Percentiles rank a stretch among this genome's conserved stretches.
Evolutionary conservation across 768 basidiomycete species (phyloP).

Genomic region (Terana coerulea): DNA sequence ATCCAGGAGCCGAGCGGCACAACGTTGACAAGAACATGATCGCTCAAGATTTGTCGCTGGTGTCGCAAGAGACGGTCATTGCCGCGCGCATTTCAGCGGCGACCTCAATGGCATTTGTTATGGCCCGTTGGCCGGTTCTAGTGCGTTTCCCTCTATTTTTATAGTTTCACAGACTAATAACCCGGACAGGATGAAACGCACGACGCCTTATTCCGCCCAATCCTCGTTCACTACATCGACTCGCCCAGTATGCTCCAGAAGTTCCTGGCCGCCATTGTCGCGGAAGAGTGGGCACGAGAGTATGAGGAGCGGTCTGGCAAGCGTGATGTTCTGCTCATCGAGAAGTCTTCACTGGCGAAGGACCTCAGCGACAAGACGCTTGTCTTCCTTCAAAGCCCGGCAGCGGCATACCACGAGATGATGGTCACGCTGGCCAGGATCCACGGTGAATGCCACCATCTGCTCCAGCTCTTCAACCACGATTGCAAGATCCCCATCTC

Average conservation of each 20-base stretch:
- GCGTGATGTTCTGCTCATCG: slow-evolving; percentile 41
- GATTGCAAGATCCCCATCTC: slow-evolving; percentile 84
- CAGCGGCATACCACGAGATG: slow-evolving; percentile 90
- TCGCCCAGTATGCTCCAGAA: slow-evolving; percentile 92
- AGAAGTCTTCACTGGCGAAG: slow-evolving; percentile 55
- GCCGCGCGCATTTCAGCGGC: slow-evolving; percentile 79
- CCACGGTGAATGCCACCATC: slow-evolving; percentile 69
- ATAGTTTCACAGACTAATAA: slow-evolving; percentile 6
- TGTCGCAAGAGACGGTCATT: slow-evolving; percentile 71
- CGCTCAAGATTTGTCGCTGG: slow-evolving; percentile 80
- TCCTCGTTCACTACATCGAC: slow-evolving; percentile 74
- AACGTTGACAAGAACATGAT: slow-evolving; percentile 98
- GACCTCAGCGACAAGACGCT: slow-evolving; percentile 69
- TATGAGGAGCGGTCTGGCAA: slow-evolving; percentile 35
- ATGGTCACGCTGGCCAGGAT: slow-evolving; percentile 75
- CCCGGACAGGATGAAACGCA: slow-evolving; percentile 33
- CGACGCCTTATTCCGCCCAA: slow-evolving; percentile 69
- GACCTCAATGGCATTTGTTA: slow-evolving; percentile 68
- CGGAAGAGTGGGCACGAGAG: slow-evolving; percentile 87
- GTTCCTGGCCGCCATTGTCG: slow-evolving; percentile 76
- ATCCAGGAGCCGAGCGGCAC: slow-evolving; percentile 59
- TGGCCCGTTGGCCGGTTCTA: slow-evolving; percentile 61
- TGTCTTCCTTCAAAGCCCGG: slow-evolving; percentile 71
- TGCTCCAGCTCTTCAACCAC: slow-evolving; percentile 78
- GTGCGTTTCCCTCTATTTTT: slow-evolving; percentile 33